Evolutionary conservation across 441 rosid species (phyloP).

Genomic region (Brassica balearica): DNA sequence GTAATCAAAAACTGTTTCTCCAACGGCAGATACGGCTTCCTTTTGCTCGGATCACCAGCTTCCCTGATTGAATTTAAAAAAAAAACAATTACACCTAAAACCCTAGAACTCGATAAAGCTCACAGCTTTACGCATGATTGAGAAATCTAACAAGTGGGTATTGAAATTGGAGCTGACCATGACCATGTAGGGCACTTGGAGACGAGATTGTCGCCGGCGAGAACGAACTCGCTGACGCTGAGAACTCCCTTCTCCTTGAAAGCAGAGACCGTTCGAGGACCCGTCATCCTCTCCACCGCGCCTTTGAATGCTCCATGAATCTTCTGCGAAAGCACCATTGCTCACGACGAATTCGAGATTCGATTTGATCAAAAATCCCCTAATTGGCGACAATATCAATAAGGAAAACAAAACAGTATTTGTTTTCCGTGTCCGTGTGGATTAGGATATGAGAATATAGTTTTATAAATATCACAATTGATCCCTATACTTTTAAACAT

Average conservation of each 20-base stretch:
- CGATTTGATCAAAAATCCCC: neutral
- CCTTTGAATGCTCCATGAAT: conserved; percentile 90
- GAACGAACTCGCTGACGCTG: conserved; percentile 86
- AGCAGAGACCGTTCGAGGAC: conserved; percentile 89
- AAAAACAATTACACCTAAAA: neutral
- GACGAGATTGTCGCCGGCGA: conserved; percentile 79
- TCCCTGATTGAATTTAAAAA: conserved; percentile 54
- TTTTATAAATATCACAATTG: neutral
- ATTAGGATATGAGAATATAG: neutral
- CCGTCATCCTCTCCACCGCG: conserved; percentile 86
- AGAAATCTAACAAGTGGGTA: neutral
- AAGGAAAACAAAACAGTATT: neutral
- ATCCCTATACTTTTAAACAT: neutral
- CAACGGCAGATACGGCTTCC: conserved; percentile 78
- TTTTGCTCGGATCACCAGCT: conserved; percentile 88
- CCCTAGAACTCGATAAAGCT: neutral
- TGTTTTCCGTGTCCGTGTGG: conserved; percentile 15
- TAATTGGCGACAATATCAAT: neutral
- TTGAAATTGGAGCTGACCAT: conserved; percentile 57
- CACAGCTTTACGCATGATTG: neutral
- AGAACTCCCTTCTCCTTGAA: conserved; percentile 96
- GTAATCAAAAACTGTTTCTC: conserved; percentile 91
- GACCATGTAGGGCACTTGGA: conserved; percentile 75
- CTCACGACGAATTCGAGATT: conserved; percentile 4
- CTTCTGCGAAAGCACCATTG: conserved; percentile 62